Conservation (phyloP, 2,329 filamentous ascomycete genomes). For the Zasmidium angulare region DNA sequence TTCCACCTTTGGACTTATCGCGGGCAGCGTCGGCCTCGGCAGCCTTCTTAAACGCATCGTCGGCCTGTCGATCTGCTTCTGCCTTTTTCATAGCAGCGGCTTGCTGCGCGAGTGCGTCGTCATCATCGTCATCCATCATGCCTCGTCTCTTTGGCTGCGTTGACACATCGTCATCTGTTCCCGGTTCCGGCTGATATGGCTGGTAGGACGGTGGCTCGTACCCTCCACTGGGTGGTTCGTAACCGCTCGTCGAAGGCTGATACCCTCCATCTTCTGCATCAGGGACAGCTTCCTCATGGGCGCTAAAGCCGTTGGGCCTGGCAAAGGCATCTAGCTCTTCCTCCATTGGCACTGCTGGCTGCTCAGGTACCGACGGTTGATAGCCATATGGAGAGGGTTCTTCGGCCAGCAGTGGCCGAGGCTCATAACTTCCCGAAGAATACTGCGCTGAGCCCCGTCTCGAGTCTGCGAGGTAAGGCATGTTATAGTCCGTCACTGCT, state of each 20-base stretch:
- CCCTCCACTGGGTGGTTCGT: slow-evolving; percentile 53
- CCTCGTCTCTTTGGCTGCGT: slow-evolving; percentile 68
- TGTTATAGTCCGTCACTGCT: slow-evolving; percentile 31
- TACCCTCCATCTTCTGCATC: slow-evolving; percentile 19
- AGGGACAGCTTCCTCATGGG: neutral
- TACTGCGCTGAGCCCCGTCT: slow-evolving; percentile 31
- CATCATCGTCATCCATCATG: slow-evolving; percentile 78
- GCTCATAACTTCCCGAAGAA: slow-evolving; percentile 32
- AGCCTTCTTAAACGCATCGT: slow-evolving; percentile 80
- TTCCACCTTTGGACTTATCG: slow-evolving; percentile 46
- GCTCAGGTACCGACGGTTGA: slow-evolving; percentile 7
- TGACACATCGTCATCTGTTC: slow-evolving; percentile 48
- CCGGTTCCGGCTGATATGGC: slow-evolving; percentile 53
- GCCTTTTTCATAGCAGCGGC: slow-evolving; percentile 51
- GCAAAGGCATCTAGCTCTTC: slow-evolving; percentile 12
- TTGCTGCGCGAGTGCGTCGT: slow-evolving; percentile 49
- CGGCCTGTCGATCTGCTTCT: slow-evolving; percentile 68
- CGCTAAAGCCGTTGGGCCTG: slow-evolving; percentile 3
- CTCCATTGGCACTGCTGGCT: slow-evolving; percentile 1
- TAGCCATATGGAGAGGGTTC: slow-evolving; percentile 23
- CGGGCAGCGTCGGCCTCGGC: slow-evolving; percentile 71
- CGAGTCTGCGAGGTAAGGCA: slow-evolving; percentile 29
- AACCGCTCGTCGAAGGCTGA: slow-evolving; percentile 51
- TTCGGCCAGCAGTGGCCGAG: slow-evolving; percentile 28
- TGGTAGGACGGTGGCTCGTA: slow-evolving; percentile 56